Evolutionary conservation across 164 flowering plant genomes (phyloP).

Genomic region (Hamamelis virginiana): DNA sequence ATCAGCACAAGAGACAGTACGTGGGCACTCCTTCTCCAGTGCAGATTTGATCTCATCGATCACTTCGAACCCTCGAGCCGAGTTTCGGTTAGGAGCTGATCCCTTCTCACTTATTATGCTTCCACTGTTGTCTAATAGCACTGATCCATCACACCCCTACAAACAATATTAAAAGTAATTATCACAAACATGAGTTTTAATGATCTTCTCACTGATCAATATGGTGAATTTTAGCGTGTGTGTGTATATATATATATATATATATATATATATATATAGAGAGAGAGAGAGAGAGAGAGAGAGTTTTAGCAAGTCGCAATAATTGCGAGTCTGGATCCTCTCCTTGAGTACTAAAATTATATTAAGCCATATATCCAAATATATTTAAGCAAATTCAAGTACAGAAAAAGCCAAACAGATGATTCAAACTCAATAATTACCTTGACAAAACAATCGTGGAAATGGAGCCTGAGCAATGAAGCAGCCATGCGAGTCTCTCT

Average conservation of each 20-base stretch:
- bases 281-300: no score
- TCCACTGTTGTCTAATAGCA: constrained; percentile 72
- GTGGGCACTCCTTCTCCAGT: constrained; percentile 83
- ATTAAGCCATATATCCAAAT: no score
- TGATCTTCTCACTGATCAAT: no score
- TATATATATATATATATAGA: no score
- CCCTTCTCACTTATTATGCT: constrained; percentile 69
- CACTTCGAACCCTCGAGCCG: constrained; percentile 86
- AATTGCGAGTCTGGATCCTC: no score
- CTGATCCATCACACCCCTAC: constrained; percentile 92
- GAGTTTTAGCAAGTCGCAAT: not conserved
- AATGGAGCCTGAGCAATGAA: constrained; percentile 85
- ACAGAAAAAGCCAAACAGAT: no score
- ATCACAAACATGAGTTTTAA: no score
- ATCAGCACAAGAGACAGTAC: constrained; percentile 95
- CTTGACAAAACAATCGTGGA: constrained; percentile 97
- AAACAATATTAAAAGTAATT: constrained; percentile 1
- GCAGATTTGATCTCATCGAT: constrained; percentile 83
- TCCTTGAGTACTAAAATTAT: no score
- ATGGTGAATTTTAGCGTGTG: no score
- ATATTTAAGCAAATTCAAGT: no score
- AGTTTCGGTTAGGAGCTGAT: constrained; percentile 70
- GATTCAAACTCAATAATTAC: no score
- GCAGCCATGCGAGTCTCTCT: constrained; percentile 89
- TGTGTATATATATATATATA: no score